Evolutionary conservation across 2,329 filamentous ascomycete genomes (phyloP).

Genomic region (Pseudogymnoascus sp.): DNA sequence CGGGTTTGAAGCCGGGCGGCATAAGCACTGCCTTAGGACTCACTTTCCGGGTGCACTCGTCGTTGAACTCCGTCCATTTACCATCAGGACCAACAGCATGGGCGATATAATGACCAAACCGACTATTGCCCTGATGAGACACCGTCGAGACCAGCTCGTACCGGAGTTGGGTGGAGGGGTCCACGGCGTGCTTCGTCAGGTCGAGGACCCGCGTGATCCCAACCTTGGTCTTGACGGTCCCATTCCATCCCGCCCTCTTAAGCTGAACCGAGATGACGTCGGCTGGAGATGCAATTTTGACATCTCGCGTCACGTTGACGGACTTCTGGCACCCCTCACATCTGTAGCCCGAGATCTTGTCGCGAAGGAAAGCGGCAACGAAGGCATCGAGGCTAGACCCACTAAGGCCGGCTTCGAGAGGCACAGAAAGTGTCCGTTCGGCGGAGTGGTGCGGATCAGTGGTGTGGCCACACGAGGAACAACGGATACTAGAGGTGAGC

Average conservation of each 20-base stretch:
- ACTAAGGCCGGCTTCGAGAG: slow-evolving; percentile 18
- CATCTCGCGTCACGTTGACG: slow-evolving; percentile 13
- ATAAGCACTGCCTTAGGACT: neutral
- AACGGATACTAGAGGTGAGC: slow-evolving; percentile 18
- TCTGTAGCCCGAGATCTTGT: slow-evolving; percentile 21
- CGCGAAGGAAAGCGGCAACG: slow-evolving; percentile 19
- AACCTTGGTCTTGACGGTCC: slow-evolving; percentile 15
- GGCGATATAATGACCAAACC: slow-evolving; percentile 19
- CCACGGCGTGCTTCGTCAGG: slow-evolving; percentile 18
- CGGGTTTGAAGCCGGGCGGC: neutral
- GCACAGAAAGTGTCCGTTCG: slow-evolving; percentile 22
- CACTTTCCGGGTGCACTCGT: slow-evolving; percentile 9
- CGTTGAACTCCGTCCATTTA: slow-evolving; percentile 18
- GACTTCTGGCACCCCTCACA: slow-evolving; percentile 21
- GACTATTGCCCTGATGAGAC: slow-evolving; percentile 19
- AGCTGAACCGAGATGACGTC: slow-evolving; percentile 24
- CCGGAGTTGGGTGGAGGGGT: slow-evolving; percentile 11
- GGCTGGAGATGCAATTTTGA: slow-evolving; percentile 19
- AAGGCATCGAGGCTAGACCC: slow-evolving; percentile 18
- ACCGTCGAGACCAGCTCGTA: slow-evolving; percentile 28
- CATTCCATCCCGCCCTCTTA: slow-evolving; percentile 22
- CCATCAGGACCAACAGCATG: slow-evolving; percentile 14
- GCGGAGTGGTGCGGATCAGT: slow-evolving; percentile 17
- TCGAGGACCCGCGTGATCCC: slow-evolving; percentile 19
- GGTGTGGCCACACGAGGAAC: slow-evolving; percentile 20